phyloP scores from a whole-genome alignment of 2,329 filamentous ascomycete species.

The Epichloe bromicola region DNA sequence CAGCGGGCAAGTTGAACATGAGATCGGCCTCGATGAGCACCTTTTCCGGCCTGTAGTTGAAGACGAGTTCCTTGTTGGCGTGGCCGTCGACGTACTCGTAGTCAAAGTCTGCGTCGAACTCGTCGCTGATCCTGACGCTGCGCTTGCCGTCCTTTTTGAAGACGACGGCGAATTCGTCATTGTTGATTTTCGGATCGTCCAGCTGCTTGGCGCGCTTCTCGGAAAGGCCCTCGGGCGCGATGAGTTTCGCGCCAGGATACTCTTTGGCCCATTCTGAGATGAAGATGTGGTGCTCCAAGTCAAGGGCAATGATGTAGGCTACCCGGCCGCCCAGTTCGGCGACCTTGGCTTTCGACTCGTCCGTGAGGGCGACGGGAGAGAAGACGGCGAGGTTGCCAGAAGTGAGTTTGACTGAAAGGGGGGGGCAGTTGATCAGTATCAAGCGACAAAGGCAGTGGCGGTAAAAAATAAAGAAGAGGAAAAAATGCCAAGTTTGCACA shows the following conservation, averaged over 20 bases:
- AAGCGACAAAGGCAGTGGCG: background rate
- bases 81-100: constrained; percentile 73
- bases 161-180: constrained; percentile 50
- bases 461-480: background rate
- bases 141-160: constrained; percentile 47
- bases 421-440: background rate
- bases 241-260: constrained; percentile 65
- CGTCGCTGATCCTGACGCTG: constrained; percentile 46
- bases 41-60: constrained; percentile 65
- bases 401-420: constrained; percentile 54
- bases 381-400: constrained; percentile 75
- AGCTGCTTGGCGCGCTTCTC: constrained; percentile 61
- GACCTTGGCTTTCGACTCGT: constrained; percentile 53
- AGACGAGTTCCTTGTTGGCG: constrained; percentile 76
- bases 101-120: constrained; percentile 80
- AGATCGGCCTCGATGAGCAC: constrained; percentile 83
- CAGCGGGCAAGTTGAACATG: constrained; percentile 79
- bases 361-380: constrained; percentile 78
- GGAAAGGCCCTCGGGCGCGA: constrained; percentile 70
- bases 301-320: constrained; percentile 74
- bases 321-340: constrained; percentile 54
- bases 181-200: constrained; percentile 30
- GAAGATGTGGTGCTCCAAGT: constrained; percentile 93
- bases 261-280: constrained; percentile 70
- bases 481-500: no score